Conservation (phyloP, 805 yeast genomes). For the Naumovozyma castellii region DNA sequence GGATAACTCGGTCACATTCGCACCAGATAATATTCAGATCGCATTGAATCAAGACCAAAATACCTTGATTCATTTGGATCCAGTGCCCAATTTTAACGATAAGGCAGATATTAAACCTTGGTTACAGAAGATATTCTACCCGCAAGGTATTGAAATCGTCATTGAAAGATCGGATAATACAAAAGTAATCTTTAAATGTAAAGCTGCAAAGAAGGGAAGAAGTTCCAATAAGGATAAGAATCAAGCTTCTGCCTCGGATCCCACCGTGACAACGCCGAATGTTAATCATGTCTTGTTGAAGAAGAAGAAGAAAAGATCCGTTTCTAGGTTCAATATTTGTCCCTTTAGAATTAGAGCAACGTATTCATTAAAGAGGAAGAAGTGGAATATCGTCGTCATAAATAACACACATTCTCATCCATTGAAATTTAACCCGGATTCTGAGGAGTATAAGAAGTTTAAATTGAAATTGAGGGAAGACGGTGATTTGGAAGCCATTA, state of each 20-base stretch:
- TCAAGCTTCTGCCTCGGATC: conserved; percentile 3
- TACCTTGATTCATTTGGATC: conserved; percentile 29
- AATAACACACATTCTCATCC: conserved; percentile 52
- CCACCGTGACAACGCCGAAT: not conserved
- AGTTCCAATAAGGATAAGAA: not conserved
- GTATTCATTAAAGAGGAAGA: conserved; percentile 39
- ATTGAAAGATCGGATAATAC: conserved; percentile 52
- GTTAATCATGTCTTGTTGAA: not conserved
- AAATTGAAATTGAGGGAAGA: conserved; percentile 19
- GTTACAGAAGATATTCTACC: conserved; percentile 39
- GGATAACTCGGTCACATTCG: not conserved
- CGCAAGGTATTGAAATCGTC: conserved; percentile 44
- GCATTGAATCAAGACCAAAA: conserved; percentile 21
- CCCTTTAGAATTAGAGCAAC: conserved; percentile 60
- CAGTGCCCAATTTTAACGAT: conserved; percentile 31
- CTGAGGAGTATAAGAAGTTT: conserved; percentile 28
- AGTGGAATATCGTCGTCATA: conserved; percentile 53
- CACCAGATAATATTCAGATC: conserved; percentile 7
- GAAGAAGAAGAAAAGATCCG: conserved; percentile 23
- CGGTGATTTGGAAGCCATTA: conserved; percentile 23
- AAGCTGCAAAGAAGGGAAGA: conserved; percentile 23
- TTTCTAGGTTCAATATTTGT: conserved; percentile 35
- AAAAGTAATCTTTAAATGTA: conserved; percentile 54
- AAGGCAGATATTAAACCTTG: conserved; percentile 51
- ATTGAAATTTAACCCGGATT: conserved; percentile 26